These are phyloP conservation scores for Trametes polyzona DNA, from an alignment of 1,284 basidiomycete species.

Conservation along the genomic window DNA sequence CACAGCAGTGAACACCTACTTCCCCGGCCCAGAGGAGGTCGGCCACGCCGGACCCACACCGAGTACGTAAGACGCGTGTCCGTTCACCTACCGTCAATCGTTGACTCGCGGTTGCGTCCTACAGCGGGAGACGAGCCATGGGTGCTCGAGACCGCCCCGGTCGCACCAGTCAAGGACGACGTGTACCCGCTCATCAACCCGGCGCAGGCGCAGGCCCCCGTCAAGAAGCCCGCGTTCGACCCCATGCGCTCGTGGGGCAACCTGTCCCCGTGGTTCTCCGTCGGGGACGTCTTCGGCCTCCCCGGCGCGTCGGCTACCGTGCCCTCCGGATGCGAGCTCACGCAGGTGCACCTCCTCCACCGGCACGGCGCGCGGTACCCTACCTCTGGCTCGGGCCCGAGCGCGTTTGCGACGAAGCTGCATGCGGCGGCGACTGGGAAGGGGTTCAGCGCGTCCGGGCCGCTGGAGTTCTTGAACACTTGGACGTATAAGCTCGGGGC, in stretches of 20 bases:
- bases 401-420: constrained; percentile 47
- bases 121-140: constrained; percentile 33
- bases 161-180: constrained; percentile 26
- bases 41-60: constrained; percentile 38
- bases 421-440: constrained; percentile 39
- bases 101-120: background rate
- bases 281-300: constrained; percentile 54
- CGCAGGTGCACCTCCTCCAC: constrained; percentile 58
- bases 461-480: constrained; percentile 54
- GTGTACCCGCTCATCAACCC: constrained; percentile 31
- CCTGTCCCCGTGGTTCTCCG: constrained; percentile 61
- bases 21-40: constrained; percentile 33
- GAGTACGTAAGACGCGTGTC: constrained; percentile 22
- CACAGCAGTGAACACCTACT: constrained; percentile 30
- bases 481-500: constrained; percentile 61
- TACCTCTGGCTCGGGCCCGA: constrained; percentile 42
- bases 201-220: background rate
- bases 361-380: constrained; percentile 61
- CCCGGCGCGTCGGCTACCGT: constrained; percentile 50
- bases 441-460: constrained; percentile 47
- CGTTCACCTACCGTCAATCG: background rate
- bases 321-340: constrained; percentile 54
- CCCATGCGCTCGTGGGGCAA: constrained; percentile 51
- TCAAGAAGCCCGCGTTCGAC: constrained; percentile 28
- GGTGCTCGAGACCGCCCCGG: constrained; percentile 34